Conservation (phyloP, 352 stramenopile genomes). For the Aphanomyces euteiches region DNA sequence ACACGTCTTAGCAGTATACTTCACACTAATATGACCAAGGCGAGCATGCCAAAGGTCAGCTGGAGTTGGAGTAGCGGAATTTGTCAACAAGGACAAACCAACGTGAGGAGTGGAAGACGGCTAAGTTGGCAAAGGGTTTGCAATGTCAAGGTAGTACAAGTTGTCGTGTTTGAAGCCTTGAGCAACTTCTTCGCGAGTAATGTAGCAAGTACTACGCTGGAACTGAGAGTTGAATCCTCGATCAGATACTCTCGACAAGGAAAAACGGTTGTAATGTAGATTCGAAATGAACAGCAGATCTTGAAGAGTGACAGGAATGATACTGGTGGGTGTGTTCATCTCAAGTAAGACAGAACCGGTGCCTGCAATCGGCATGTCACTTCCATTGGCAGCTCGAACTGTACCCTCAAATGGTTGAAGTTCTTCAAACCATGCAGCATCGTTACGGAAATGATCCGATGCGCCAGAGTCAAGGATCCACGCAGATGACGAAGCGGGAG, state of each 20-base stretch:
- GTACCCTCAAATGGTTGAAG: too few relatives aligned
- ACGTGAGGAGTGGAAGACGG: not conserved
- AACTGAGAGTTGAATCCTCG: not conserved
- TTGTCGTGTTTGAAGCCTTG: not conserved
- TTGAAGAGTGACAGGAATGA: not conserved
- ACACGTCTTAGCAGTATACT: not conserved
- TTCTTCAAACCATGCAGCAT: not conserved
- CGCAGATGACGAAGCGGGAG: too few relatives aligned
- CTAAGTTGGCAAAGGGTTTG: not conserved
- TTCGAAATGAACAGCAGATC: not conserved
- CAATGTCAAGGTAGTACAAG: conserved; percentile 6
- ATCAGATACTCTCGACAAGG: not conserved
- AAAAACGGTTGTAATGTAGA: not conserved
- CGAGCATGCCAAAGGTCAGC: not conserved
- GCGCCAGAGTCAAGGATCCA: not conserved
- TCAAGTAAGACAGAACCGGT: not conserved
- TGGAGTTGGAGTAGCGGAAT: not conserved
- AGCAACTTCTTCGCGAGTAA: not conserved
- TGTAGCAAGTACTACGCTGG: not conserved
- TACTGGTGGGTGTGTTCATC: not conserved
- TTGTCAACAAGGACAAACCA: not conserved
- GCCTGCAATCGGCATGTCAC: too few relatives aligned
- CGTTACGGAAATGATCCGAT: not conserved
- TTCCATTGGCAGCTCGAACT: too few relatives aligned
- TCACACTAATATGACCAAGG: not conserved